Evolutionary conservation across 768 basidiomycete genomes (phyloP).

Genomic region (Guyanaporus albipodus): DNA sequence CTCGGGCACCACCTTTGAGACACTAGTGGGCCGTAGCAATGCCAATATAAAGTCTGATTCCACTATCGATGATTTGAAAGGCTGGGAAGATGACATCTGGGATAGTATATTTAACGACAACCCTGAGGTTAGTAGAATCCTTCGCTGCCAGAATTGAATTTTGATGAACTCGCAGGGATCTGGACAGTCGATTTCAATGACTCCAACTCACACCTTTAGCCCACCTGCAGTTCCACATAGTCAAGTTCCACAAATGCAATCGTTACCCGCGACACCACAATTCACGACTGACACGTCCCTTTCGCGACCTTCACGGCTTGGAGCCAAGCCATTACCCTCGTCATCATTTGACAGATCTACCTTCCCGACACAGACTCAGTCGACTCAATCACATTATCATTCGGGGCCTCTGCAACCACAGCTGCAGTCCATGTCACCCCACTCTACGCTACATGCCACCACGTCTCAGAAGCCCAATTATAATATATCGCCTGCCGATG

Average conservation of each 20-base stretch:
- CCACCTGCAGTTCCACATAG: slow-evolving; percentile 9
- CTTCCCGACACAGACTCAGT: slow-evolving; percentile 26
- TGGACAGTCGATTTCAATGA: slow-evolving; percentile 11
- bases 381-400: slow-evolving; percentile 15
- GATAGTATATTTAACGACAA: slow-evolving; percentile 63
- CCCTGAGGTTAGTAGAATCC: slow-evolving; percentile 20
- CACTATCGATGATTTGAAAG: slow-evolving; percentile 34
- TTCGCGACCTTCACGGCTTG: slow-evolving; percentile 38
- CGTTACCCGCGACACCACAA: slow-evolving; percentile 39
- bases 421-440: slow-evolving; percentile 11
- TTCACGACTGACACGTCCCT: slow-evolving; percentile 27
- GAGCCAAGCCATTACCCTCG: slow-evolving; percentile 34
- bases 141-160: not conserved
- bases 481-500: slow-evolving; percentile 44
- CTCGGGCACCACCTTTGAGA: slow-evolving; percentile 80
- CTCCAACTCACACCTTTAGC: slow-evolving; percentile 14
- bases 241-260: slow-evolving; percentile 28
- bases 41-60: slow-evolving; percentile 45
- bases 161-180: slow-evolving; percentile 16
- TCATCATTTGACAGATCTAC: slow-evolving; percentile 33
- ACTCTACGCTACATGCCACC: slow-evolving; percentile 5
- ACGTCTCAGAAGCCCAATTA: slow-evolving; percentile 51
- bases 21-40: slow-evolving; percentile 64
- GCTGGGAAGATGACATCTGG: slow-evolving; percentile 87
- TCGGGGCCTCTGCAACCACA: slow-evolving; percentile 23